These are phyloP conservation scores for Botrytis squamosa DNA, from an alignment of 2,329 filamentous ascomycete genomes.

Conservation along the genomic window DNA sequence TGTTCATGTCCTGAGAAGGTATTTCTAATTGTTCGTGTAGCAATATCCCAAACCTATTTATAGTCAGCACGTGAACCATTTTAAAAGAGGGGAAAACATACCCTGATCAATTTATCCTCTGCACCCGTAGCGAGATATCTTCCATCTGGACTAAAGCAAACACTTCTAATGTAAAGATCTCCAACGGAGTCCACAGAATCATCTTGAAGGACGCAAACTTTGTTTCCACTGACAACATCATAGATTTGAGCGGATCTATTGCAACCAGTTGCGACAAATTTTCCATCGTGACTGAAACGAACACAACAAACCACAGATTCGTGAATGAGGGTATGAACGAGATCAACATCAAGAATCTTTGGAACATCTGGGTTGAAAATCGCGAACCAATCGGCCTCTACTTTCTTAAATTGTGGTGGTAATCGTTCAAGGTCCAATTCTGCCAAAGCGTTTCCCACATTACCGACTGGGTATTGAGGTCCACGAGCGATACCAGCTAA, in stretches of 20 bases:
- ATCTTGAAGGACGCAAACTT: slow-evolving; percentile 87
- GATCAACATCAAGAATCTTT: slow-evolving; percentile 85
- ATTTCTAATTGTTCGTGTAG: slow-evolving; percentile 77
- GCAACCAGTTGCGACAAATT: slow-evolving; percentile 94
- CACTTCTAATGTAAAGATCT: slow-evolving; percentile 94
- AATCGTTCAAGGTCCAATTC: slow-evolving; percentile 86
- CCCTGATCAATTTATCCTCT: slow-evolving; percentile 94
- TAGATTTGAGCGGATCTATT: slow-evolving; percentile 99
- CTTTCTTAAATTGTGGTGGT: slow-evolving; percentile 83
- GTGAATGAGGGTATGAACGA: slow-evolving; percentile 89
- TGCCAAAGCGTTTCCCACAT: slow-evolving; percentile 70
- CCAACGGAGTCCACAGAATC: slow-evolving; percentile 82
- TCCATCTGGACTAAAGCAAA: slow-evolving; percentile 97
- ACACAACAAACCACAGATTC: slow-evolving; percentile 98
- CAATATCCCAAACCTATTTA: slow-evolving; percentile 91
- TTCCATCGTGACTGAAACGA: slow-evolving; percentile 91
- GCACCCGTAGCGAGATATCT: slow-evolving; percentile 92
- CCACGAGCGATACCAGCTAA: slow-evolving; percentile 60
- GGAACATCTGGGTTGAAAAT: slow-evolving; percentile 94
- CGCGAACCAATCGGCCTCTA: slow-evolving; percentile 89
- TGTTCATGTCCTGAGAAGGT: slow-evolving; percentile 97
- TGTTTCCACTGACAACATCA: slow-evolving; percentile 82
- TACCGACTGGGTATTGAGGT: slow-evolving; percentile 39
- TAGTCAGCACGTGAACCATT: slow-evolving; percentile 25
- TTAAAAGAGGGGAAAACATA: slow-evolving; percentile 49